phyloP scores from a whole-genome alignment of 2,329 filamentous ascomycete species.

The Stagonosporopsis cucurbitacearum region DNA sequence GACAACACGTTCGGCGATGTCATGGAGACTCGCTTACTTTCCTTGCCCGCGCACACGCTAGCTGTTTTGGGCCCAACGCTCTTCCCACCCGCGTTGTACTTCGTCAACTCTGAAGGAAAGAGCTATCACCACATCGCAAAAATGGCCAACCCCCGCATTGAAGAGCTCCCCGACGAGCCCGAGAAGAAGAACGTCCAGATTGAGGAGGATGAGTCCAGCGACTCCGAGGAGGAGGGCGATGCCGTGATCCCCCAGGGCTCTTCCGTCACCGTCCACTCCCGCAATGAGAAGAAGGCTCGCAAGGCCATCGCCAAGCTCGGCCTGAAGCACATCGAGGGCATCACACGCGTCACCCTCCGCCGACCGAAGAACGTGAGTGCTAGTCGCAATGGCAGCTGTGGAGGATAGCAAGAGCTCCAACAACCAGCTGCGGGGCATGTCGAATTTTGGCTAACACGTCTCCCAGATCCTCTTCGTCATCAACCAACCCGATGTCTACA shows the following conservation, averaged over 20 bases:
- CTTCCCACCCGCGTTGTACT: too few species aligned
- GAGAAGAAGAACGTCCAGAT: constrained; percentile 79
- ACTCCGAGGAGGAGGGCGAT: constrained; percentile 73
- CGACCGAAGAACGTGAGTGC: constrained; percentile 94
- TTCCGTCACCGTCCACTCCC: constrained; percentile 90
- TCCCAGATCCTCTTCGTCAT: constrained; percentile 96
- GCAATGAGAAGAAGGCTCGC: constrained; percentile 99
- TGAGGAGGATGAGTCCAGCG: constrained; percentile 74
- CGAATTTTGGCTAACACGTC: constrained; percentile 27
- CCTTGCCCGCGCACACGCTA: constrained; percentile 31
- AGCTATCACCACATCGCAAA: constrained; percentile 52
- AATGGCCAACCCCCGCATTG: constrained; percentile 98
- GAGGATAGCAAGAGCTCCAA: constrained; percentile 13
- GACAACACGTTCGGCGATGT: constrained; percentile 6
- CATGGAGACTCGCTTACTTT: constrained; percentile 34
- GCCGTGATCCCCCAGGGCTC: constrained; percentile 80
- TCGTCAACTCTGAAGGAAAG: not conserved
- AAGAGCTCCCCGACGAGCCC: constrained; percentile 92
- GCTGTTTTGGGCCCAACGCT: not conserved
- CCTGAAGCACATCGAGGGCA: constrained; percentile 93
- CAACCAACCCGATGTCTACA: constrained; percentile 99
- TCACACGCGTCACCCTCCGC: constrained; percentile 96
- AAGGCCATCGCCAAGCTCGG: constrained; percentile 99
- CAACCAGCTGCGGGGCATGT: constrained; percentile 14
- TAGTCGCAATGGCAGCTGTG: constrained; percentile 24